Percentiles rank a stretch among this genome's conserved stretches.
Conservation (phyloP, 768 basidiomycete species). For the Chiua virens region DNA sequence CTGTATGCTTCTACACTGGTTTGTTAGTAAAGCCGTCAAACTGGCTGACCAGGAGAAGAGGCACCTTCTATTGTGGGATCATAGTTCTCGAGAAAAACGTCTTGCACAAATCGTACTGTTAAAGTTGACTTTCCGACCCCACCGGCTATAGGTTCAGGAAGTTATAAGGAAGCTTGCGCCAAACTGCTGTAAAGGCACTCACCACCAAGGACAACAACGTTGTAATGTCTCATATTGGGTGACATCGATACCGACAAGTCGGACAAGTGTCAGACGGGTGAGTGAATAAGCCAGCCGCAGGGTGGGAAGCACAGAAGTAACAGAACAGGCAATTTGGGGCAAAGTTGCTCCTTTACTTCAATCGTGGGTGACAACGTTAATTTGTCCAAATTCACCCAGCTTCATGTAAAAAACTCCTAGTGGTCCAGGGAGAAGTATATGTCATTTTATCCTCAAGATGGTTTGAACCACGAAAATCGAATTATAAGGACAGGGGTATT, state of each 20-base stretch:
- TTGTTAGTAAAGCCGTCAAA: constrained; percentile 8
- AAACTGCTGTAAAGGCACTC: constrained; percentile 20
- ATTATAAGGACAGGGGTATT: too few relatives aligned
- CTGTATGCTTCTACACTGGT: constrained; percentile 64
- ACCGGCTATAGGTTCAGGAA: constrained; percentile 52
- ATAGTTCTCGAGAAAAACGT: constrained; percentile 73
- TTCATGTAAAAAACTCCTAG: too few relatives aligned
- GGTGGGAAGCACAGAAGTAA: constrained; percentile 26
- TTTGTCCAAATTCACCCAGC: too few relatives aligned
- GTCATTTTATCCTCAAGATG: too few relatives aligned
- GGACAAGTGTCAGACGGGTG: not conserved
- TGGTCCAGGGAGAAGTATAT: too few relatives aligned
- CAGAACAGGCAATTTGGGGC: constrained; percentile 17
- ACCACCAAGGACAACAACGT: constrained; percentile 82
- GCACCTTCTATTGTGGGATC: constrained; percentile 85
- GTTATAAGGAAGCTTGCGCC: not conserved
- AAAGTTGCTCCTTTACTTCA: too few relatives aligned
- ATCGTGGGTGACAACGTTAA: not conserved
- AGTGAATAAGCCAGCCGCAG: not conserved
- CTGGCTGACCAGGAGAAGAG: constrained; percentile 4
- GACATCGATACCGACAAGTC: too few relatives aligned
- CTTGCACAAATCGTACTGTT: constrained; percentile 74
- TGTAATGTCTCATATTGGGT: constrained; percentile 64
- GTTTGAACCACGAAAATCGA: too few relatives aligned
- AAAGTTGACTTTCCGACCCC: constrained; percentile 89